Evolutionary conservation across 1,284 basidiomycete genomes (phyloP).

Genomic region (Leccinum angustisporum): DNA sequence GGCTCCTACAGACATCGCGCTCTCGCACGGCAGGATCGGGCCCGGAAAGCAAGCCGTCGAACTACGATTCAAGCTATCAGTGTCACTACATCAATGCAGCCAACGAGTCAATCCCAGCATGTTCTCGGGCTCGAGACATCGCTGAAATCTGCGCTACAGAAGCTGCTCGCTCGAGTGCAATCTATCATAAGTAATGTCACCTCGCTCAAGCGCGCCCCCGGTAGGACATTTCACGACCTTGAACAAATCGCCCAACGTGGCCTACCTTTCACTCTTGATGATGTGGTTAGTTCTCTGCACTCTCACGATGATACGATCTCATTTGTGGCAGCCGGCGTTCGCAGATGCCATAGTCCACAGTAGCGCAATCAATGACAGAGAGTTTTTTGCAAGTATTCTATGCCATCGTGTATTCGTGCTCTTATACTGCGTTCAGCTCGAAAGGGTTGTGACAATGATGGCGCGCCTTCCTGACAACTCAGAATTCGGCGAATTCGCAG

Average conservation of each 20-base stretch:
- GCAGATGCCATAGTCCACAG: constrained; percentile 49
- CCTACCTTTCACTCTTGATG: constrained; percentile 16
- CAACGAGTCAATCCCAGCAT: not conserved
- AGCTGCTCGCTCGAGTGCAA: constrained; percentile 17
- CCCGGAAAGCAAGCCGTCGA: not conserved
- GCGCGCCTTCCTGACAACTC: constrained; percentile 43
- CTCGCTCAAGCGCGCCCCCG: not conserved
- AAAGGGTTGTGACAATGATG: constrained; percentile 55
- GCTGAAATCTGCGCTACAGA: constrained; percentile 13
- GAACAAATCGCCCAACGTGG: constrained; percentile 27
- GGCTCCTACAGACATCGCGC: not conserved
- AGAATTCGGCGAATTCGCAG: constrained; percentile 38
- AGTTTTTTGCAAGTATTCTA: constrained; percentile 45
- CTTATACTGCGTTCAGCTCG: constrained; percentile 44
- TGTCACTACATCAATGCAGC: not conserved
- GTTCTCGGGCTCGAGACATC: not conserved
- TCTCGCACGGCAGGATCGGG: not conserved
- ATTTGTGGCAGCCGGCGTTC: constrained; percentile 44
- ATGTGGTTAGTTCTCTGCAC: constrained; percentile 21
- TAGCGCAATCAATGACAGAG: constrained; percentile 56
- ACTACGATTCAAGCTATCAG: not conserved
- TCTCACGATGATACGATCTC: not conserved
- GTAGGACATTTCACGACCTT: constrained; percentile 17
- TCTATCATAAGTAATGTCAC: not conserved
- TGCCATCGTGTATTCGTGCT: not conserved